Evolutionary conservation across 306 rosid genomes (phyloP).

Genomic region (Cucurbita maxima): DNA sequence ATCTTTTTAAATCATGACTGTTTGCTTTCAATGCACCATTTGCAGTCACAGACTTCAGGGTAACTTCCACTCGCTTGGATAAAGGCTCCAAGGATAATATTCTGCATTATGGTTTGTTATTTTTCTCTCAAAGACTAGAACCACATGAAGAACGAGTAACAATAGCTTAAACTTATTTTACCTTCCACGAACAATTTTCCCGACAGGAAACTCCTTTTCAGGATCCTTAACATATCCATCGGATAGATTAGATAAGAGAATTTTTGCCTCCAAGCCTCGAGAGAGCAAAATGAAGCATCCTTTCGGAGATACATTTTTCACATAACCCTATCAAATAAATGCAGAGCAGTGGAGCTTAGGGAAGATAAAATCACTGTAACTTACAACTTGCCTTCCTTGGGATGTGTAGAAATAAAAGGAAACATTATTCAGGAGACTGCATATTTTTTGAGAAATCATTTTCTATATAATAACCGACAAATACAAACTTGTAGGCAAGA

Average conservation of each 20-base stretch:
- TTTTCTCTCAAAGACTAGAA: conserved; percentile 8
- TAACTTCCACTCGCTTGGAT: conserved; percentile 76
- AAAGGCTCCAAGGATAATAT: conserved; percentile 69
- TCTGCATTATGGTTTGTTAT: conserved; percentile 40
- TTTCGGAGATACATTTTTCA: conserved; percentile 59
- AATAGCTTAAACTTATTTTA: conserved; percentile 6
- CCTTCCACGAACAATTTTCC: conserved; percentile 81
- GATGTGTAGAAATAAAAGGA: background rate
- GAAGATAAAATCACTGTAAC: background rate
- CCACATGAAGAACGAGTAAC: background rate
- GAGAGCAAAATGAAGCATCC: conserved; percentile 82
- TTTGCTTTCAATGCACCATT: conserved; percentile 23
- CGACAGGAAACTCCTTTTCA: conserved; percentile 60
- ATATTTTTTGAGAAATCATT: background rate
- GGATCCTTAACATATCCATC: conserved; percentile 52
- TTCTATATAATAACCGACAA: background rate
- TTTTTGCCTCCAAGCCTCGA: conserved; percentile 67
- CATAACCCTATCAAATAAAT: conserved; percentile 47
- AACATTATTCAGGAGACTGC: background rate
- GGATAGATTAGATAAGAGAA: conserved; percentile 70
- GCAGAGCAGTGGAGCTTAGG: conserved; percentile 6
- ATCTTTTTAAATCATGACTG: conserved; percentile 32
- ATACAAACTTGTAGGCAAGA: background rate
- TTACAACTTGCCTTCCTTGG: background rate
- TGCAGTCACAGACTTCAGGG: conserved; percentile 40